Evolutionary conservation across 2,329 filamentous ascomycete genomes (phyloP), one percentile per base, ranked within the genome.

Genomic region (Trichoderma guizhouense): DNA sequence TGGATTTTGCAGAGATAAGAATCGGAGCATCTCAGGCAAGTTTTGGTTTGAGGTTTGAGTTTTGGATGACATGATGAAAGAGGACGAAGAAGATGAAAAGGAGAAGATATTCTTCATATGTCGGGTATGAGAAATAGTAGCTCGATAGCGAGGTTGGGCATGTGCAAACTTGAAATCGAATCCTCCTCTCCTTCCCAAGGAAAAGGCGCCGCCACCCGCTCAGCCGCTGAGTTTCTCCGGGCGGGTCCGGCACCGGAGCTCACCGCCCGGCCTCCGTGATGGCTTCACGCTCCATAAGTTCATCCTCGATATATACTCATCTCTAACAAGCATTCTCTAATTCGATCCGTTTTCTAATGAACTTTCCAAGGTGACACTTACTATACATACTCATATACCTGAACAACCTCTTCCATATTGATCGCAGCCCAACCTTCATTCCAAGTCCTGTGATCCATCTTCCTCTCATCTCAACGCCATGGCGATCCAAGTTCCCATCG

Each of bases 401-500:
- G 3, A 14, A 14, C 5, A 24, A 3, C 28, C 6, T 7, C 28
- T 12, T 60, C 57, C n/a, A 21, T 6, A 30, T 32, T 60, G 18
- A 60, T 34, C 30, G 8, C n/a, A 24, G n/a, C 47, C 64, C 32
- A 67, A 28, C 3, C 39, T 7, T 53, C 21, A 43, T 53, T 7
- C 15, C 36, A n/a, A 43, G 11, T 1, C 1, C 36, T 32, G 18
- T 24, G n/a, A 6, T 15, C 24, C 34, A n/a, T 24, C 26, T 8
- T 18, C 57, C 51, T 24, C 15, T 43, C 43, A 32, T n/a, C 24
- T 57, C 32, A 6, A 12, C 67, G 71, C 24, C 32, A 81, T 80
- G 78, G 71, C 76, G 15, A 43, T 79, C 18, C 78, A 72, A 26
- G 63, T 80, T 24, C 71, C 76, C 34, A 72, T 78, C 26, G 79